Conservation (phyloP, 2,329 filamentous ascomycete species). For the Pseudogymnoascus sp. region DNA sequence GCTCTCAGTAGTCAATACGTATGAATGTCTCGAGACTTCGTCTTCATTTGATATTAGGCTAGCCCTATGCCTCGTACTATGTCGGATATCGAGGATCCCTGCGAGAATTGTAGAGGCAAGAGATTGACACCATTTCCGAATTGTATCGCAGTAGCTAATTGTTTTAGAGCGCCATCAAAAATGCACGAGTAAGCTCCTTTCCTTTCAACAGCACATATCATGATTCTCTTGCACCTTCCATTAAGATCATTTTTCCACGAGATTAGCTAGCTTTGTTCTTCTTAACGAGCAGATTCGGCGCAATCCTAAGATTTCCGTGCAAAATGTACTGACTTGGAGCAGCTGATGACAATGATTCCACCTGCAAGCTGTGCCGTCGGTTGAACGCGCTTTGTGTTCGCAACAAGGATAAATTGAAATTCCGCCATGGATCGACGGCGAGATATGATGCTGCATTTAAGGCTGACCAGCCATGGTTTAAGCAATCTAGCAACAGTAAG, state of each 20-base stretch:
- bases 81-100: not conserved
- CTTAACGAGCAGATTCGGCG: not conserved
- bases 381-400: not conserved
- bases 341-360: not conserved
- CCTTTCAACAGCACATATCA: not conserved
- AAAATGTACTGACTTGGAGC: not conserved
- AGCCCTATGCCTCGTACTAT: not conserved
- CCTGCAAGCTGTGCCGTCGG: not conserved
- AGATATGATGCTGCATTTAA: slow-evolving; percentile 27
- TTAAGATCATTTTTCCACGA: not conserved
- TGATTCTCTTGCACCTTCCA: not conserved
- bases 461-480: slow-evolving; percentile 28
- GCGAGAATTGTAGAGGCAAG: not conserved
- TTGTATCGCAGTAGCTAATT: not conserved
- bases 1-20: not conserved
- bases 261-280: not conserved
- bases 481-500: slow-evolving; percentile 22
- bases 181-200: not conserved
- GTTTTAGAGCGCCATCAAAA: not conserved
- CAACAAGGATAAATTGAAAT: slow-evolving; percentile 11
- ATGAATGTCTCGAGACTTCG: not conserved
- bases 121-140: not conserved
- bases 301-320: not conserved
- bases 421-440: slow-evolving; percentile 29
- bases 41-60: not conserved